These are phyloP conservation scores for Fusarium compactum DNA, from an alignment of 2,329 filamentous ascomycete genomes.

Conservation along the genomic window DNA sequence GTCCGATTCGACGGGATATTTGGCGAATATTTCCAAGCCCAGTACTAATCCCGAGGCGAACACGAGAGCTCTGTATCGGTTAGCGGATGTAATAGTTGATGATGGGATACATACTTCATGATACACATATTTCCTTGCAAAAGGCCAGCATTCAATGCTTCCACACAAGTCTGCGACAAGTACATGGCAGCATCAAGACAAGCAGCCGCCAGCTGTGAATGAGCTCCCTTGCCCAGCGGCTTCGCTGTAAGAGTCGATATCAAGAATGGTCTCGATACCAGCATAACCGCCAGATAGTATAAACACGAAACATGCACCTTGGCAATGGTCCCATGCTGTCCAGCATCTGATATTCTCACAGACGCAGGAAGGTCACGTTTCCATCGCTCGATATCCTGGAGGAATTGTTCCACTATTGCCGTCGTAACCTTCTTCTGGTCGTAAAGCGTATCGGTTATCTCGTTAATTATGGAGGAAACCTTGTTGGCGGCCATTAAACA, in stretches of 20 bases:
- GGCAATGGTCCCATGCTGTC: conserved; percentile 56
- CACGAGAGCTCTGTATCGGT: conserved; percentile 58
- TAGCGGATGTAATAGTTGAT: neutral
- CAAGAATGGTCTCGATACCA: conserved; percentile 67
- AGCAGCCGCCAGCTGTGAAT: conserved; percentile 59
- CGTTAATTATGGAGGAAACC: conserved; percentile 58
- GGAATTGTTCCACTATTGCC: conserved; percentile 54
- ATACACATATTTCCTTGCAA: conserved; percentile 69
- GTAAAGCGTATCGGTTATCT: conserved; percentile 58
- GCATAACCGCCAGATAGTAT: conserved; percentile 70
- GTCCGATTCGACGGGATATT: conserved; percentile 58
- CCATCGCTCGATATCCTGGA: conserved; percentile 60
- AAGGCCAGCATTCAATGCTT: conserved; percentile 58
- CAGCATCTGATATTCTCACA: conserved; percentile 33
- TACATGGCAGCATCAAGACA: conserved; percentile 68
- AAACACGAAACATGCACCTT: conserved; percentile 67
- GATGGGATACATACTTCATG: conserved; percentile 61
- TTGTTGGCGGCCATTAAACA: conserved; percentile 57
- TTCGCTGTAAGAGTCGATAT: conserved; percentile 61
- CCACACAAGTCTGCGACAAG: conserved; percentile 65
- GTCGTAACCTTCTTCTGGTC: conserved; percentile 52
- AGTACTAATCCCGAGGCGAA: conserved; percentile 69
- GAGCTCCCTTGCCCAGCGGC: conserved; percentile 40
- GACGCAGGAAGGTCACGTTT: conserved; percentile 58
- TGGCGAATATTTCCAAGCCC: conserved; percentile 67